Evolutionary conservation across 2,329 filamentous ascomycete species (phyloP).

Genomic region (Colletotrichum paranaense): DNA sequence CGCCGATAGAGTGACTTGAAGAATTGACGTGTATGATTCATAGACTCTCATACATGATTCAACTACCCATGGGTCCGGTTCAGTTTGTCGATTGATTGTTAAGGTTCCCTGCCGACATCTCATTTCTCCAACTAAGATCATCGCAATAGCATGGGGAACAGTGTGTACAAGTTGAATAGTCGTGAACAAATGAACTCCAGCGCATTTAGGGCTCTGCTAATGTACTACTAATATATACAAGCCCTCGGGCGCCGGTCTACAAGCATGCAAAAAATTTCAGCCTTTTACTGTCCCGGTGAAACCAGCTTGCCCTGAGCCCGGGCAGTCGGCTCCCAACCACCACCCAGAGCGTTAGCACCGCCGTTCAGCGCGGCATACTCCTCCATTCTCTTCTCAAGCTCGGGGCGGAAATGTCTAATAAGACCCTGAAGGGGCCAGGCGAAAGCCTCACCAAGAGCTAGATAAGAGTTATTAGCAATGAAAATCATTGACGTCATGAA

Average conservation of each 20-base stretch:
- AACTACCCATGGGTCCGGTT: neutral
- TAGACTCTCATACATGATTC: neutral
- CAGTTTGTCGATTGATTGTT: neutral
- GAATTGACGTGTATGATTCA: neutral
- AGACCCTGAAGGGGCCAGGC: constrained; percentile 98
- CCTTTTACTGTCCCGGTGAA: constrained; percentile 85
- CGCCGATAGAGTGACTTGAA: constrained; percentile 15
- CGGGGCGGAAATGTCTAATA: constrained; percentile 97
- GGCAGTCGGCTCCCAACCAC: constrained; percentile 86
- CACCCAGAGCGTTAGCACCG: constrained; percentile 77
- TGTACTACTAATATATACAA: constrained; percentile 39
- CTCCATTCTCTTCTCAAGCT: constrained; percentile 91
- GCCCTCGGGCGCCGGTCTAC: constrained; percentile 35
- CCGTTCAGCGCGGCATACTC: constrained; percentile 80
- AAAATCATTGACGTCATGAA: constrained; percentile 17
- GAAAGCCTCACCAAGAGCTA: constrained; percentile 94
- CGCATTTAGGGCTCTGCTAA: constrained; percentile 35
- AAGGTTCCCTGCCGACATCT: neutral
- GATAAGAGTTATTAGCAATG: constrained; percentile 42
- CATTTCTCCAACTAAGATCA: fast-evolving
- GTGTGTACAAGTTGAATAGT: neutral
- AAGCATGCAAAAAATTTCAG: constrained; percentile 24
- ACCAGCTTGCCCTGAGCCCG: constrained; percentile 84
- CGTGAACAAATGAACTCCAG: constrained; percentile 30
- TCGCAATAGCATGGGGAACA: neutral